phyloP scores from a whole-genome alignment of 2,329 filamentous ascomycete genomes.

The Curvularia lunata region DNA sequence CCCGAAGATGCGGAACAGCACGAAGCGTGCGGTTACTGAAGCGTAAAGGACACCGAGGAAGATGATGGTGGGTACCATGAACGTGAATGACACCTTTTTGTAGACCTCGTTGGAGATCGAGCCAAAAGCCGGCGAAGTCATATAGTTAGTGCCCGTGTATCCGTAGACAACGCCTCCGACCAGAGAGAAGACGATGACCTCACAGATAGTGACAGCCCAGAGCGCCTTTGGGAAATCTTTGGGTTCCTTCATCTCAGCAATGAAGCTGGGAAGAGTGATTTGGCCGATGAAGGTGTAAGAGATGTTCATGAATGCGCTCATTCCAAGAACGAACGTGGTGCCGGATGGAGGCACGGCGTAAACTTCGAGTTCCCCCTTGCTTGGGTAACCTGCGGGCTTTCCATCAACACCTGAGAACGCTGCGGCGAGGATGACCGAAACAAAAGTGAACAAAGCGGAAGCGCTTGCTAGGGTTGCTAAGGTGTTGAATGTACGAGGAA shows the following conservation, averaged over 20 bases:
- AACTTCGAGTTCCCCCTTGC: conserved; percentile 68
- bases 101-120: conserved; percentile 75
- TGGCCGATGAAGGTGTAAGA: conserved; percentile 96
- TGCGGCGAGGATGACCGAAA: conserved; percentile 83
- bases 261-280: conserved; percentile 92
- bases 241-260: conserved; percentile 85
- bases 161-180: conserved; percentile 82
- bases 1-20: conserved; percentile 87
- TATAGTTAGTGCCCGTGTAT: conserved; percentile 90
- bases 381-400: conserved; percentile 70
- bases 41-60: conserved; percentile 92
- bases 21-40: conserved; percentile 84
- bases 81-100: conserved; percentile 89
- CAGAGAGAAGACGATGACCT: conserved; percentile 83
- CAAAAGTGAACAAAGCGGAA: conserved; percentile 86
- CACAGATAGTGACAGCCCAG: conserved; percentile 86
- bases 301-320: conserved; percentile 93
- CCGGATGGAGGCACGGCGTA: conserved; percentile 70
- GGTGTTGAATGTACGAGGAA: conserved; percentile 83
- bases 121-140: conserved; percentile 85
- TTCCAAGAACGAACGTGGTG: conserved; percentile 80
- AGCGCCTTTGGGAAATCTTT: conserved; percentile 91
- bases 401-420: conserved; percentile 80
- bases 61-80: conserved; percentile 94
- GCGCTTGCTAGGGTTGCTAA: conserved; percentile 79